These are phyloP conservation scores for Populus hybrid DNA, from an alignment of 441 rosid genomes.

Conservation along the genomic window DNA sequence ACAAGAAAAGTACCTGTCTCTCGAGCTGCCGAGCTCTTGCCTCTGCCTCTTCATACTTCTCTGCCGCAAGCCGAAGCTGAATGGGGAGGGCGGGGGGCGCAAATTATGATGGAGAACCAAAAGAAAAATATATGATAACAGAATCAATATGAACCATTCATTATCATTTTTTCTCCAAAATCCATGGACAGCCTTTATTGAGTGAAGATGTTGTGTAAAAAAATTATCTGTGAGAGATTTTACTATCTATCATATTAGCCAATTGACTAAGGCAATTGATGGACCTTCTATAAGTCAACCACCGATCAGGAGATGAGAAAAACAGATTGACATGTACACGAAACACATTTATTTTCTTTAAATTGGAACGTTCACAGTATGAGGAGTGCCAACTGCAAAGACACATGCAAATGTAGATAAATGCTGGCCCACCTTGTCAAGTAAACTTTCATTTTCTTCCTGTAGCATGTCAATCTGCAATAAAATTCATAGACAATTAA, in stretches of 20 bases:
- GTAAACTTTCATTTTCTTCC: constrained; percentile 59
- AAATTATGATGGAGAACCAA: constrained; percentile 11
- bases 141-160: neutral
- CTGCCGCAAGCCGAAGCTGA: constrained; percentile 53
- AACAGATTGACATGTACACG: neutral
- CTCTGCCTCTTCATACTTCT: constrained; percentile 60
- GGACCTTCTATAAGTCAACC: neutral
- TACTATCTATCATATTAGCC: neutral
- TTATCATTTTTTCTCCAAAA: neutral
- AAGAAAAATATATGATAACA: neutral
- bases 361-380: neutral
- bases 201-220: neutral
- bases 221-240: constrained; percentile 6
- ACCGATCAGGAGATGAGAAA: neutral
- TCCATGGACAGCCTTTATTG: neutral
- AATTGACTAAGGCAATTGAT: neutral
- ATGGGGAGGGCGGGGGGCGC: neutral
- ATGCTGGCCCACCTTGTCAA: constrained; percentile 50
- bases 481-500: constrained; percentile 15
- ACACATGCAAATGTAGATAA: constrained; percentile 9
- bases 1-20: constrained; percentile 57
- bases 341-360: neutral
- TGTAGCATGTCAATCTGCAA: constrained; percentile 75
- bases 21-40: constrained; percentile 84
- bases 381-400: neutral